A percentile compares a stretch with the other conserved stretches of the same genome.
These are phyloP conservation scores for Solanum virginianum DNA, from an alignment of 257 asterid genomes.

Conservation along the genomic window DNA sequence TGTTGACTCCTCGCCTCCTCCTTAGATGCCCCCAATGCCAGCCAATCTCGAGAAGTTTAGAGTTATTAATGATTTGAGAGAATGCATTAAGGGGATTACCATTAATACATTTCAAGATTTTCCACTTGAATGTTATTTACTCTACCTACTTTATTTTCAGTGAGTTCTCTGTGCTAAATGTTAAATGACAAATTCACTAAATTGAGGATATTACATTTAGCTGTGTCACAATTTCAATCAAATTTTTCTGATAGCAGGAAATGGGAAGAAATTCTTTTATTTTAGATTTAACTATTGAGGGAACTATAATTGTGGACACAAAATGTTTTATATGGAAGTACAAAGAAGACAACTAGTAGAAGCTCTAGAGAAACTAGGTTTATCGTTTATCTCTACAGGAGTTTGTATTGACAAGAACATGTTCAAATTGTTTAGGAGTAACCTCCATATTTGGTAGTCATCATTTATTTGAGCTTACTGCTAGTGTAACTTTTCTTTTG, in stretches of 20 bases:
- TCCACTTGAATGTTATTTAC: constrained; percentile 51
- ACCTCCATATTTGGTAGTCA: not conserved
- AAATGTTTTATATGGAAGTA: not conserved
- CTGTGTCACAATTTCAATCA: not conserved
- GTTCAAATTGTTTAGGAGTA: not conserved
- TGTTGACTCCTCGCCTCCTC: constrained; percentile 31
- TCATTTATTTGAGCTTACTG: not conserved
- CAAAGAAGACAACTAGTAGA: not conserved
- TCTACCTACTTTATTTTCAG: not conserved
- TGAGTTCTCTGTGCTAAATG: not conserved
- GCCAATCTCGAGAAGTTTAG: constrained; percentile 65
- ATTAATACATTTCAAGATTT: constrained; percentile 66
- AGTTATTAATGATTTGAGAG: constrained; percentile 71
- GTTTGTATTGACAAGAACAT: not conserved
- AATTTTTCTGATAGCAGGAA: not conserved
- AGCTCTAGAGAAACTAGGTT: not conserved
- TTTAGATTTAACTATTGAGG: not conserved
- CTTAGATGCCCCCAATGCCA: not conserved
- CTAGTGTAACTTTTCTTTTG: not conserved
- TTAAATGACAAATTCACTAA: not conserved
- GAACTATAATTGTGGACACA: not conserved
- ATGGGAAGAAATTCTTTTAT: not conserved
- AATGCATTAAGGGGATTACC: constrained; percentile 66
- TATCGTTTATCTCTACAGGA: not conserved
- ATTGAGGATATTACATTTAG: not conserved